Percentiles rank a stretch among this genome's conserved stretches.
Conservation (phyloP, 73 alveolate species). For the Paramecium sonneborni region DNA sequence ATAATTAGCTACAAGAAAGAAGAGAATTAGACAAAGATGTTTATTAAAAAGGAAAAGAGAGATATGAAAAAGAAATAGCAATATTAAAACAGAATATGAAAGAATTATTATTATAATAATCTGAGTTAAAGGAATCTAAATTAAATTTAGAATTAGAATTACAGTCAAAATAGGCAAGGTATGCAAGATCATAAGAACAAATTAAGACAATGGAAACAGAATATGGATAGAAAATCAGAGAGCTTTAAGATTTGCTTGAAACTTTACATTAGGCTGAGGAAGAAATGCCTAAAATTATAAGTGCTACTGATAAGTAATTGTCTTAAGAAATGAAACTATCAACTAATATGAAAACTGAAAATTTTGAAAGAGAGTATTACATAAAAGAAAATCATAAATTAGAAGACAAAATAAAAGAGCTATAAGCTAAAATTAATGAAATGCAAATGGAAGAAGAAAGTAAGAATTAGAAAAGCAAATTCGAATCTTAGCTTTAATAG, state of each 20-base stretch:
- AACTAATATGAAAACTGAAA: background rate
- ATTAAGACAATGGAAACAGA: background rate
- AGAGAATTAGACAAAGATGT: constrained; percentile 48
- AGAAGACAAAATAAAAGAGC: constrained; percentile 22
- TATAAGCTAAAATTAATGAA: background rate
- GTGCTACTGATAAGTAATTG: background rate
- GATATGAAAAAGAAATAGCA: constrained; percentile 25
- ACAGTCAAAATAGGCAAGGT: constrained; percentile 5
- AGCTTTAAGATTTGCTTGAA: background rate
- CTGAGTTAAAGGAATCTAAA: background rate
- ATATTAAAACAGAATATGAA: background rate
- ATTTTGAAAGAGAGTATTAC: constrained; percentile 9
- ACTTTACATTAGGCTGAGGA: background rate
- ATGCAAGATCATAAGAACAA: background rate
- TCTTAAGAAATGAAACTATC: constrained; percentile 13
- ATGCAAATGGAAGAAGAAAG: constrained; percentile 4
- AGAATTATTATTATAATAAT: background rate
- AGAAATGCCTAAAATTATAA: background rate
- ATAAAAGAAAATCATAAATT: constrained; percentile 48
- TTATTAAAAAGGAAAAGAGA: background rate
- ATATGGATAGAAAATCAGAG: background rate
- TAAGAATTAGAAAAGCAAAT: constrained; percentile 2
- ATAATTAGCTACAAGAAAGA: constrained; percentile 5
- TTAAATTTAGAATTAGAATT: constrained; percentile 27
- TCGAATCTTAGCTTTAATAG: background rate